These are phyloP conservation scores for Lasiosphaeria ovina DNA, from an alignment of 495 filamentous ascomycete species.

Conservation along the genomic window DNA sequence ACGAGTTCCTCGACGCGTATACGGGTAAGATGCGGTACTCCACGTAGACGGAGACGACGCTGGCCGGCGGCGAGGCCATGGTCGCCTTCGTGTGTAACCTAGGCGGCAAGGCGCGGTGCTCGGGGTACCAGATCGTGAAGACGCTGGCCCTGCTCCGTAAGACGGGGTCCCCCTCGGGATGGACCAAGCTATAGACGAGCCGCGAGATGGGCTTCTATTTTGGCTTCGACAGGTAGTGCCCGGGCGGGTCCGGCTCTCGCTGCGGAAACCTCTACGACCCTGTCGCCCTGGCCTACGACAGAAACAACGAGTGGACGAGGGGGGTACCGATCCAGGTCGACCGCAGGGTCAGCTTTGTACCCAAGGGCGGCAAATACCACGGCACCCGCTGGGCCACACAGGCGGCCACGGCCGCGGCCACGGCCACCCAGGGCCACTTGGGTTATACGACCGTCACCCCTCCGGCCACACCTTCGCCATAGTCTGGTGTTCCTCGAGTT, in stretches of 20 bases:
- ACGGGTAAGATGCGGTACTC: not conserved
- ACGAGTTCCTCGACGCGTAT: not conserved
- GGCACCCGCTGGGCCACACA: too few relatives aligned
- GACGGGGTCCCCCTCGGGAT: not conserved
- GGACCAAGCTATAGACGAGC: not conserved
- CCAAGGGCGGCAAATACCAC: too few relatives aligned
- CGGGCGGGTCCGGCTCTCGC: not conserved
- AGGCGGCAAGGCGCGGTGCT: not conserved
- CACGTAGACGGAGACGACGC: not conserved
- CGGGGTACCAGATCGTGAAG: not conserved
- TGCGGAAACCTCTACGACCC: conserved; percentile 1
- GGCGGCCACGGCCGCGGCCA: too few relatives aligned
- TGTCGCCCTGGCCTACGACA: not conserved
- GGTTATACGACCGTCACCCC: conserved; percentile 40
- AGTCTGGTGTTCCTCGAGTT: conserved; percentile 13
- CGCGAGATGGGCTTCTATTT: not conserved
- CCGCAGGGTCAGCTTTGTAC: not conserved
- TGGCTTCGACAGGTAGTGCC: not conserved
- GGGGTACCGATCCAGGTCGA: not conserved
- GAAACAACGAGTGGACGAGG: too few relatives aligned
- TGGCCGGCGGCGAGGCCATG: not conserved
- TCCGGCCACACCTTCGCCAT: conserved; percentile 37
- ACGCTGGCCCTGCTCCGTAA: not conserved
- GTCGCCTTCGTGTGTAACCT: not conserved
- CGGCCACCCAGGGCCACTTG: conserved; percentile 36